Conservation (phyloP, 176 grass and related monocot species). For the Bromus sterilis region DNA sequence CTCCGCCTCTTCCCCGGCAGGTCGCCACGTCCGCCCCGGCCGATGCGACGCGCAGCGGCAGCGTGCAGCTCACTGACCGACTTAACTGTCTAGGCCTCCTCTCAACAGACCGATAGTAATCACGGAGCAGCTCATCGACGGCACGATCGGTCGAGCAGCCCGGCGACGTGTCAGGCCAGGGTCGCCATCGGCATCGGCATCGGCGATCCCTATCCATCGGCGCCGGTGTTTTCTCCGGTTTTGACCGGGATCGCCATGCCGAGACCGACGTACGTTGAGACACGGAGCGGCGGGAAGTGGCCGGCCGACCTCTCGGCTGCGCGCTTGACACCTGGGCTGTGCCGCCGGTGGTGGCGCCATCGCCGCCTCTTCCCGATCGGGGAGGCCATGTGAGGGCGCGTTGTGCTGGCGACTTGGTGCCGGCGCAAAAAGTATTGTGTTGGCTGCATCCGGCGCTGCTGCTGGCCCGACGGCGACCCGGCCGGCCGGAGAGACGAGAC, state of each 20-base stretch:
- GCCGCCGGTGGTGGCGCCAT: not conserved
- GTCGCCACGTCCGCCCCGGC: not conserved
- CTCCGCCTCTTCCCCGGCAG: not conserved
- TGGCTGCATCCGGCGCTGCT: not conserved
- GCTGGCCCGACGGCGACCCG: not conserved
- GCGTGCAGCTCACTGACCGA: not conserved
- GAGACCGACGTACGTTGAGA: not conserved
- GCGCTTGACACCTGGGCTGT: slow-evolving; percentile 16
- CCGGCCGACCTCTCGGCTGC: not conserved
- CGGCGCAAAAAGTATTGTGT: not conserved
- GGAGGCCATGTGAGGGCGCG: not conserved
- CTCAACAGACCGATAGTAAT: not conserved
- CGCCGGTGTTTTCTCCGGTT: not conserved
- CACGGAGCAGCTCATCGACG: not conserved
- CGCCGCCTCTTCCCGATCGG: not conserved
- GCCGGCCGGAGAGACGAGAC: not conserved
- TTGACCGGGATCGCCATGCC: not conserved
- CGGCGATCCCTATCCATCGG: not conserved
- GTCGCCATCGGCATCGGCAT: not conserved
- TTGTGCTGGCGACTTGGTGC: not conserved
- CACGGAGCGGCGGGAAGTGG: not conserved
- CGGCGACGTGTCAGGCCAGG: not conserved
- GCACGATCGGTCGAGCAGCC: not conserved
- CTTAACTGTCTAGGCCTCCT: not conserved
- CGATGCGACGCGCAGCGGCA: not conserved